A percentile compares a stretch with the other conserved stretches of the same genome.
These are phyloP conservation scores for Bipolaris sorokiniana DNA, from an alignment of 2,329 filamentous ascomycete genomes.

Conservation along the genomic window DNA sequence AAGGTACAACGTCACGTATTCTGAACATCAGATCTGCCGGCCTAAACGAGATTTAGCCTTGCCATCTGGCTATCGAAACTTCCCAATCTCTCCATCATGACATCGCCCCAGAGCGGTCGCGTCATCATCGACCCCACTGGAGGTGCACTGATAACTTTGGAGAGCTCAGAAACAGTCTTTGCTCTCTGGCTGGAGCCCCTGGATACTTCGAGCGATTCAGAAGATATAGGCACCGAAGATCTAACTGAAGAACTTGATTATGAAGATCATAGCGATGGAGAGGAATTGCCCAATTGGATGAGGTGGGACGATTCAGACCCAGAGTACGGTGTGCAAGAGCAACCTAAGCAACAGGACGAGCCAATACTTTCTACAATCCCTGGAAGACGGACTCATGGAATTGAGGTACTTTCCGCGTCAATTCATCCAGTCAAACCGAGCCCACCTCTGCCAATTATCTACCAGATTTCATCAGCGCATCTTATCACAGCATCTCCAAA, in stretches of 20 bases:
- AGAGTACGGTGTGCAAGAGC: background rate
- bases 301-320: background rate
- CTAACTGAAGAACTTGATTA: background rate
- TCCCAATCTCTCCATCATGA: background rate
- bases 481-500: constrained; percentile 6
- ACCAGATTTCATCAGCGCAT: constrained; percentile 11
- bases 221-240: background rate
- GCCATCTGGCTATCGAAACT: no score
- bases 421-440: background rate
- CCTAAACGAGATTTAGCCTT: background rate
- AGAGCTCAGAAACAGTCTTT: background rate
- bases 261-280: background rate
- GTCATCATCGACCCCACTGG: constrained; percentile 7
- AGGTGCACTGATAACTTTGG: constrained; percentile 10
- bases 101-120: background rate
- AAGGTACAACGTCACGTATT: background rate
- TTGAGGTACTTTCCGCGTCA: background rate
- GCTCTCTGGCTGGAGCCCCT: constrained; percentile 10
- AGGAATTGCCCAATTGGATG: background rate
- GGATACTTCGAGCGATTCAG: background rate
- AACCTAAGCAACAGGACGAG: background rate
- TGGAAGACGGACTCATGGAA: background rate
- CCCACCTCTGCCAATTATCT: background rate
- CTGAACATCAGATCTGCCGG: background rate
- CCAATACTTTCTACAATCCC: background rate